phyloP scores from a whole-genome alignment of 257 asterid species.

The Ocimum tenuiflorum region DNA sequence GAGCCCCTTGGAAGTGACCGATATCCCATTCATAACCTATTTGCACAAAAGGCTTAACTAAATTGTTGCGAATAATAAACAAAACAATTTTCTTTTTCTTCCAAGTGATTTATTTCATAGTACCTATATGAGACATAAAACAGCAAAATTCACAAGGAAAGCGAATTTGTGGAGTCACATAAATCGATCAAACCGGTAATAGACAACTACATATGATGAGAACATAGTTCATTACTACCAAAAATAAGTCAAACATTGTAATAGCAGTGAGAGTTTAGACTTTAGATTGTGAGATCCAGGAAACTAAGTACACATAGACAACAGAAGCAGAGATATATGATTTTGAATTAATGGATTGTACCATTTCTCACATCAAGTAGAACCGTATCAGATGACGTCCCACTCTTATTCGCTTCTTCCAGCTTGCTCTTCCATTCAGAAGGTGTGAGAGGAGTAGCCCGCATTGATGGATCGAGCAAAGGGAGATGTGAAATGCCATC shows the following conservation, averaged over 20 bases:
- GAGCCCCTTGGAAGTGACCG: slow-evolving; percentile 89
- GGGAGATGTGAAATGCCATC: slow-evolving; percentile 86
- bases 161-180: no score
- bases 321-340: slow-evolving; percentile 2
- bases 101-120: not conserved
- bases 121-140: not conserved
- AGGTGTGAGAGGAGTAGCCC: slow-evolving; percentile 84
- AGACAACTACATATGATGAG: no score
- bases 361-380: slow-evolving; percentile 94
- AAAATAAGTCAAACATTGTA: no score
- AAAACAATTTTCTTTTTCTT: not conserved
- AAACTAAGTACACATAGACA: no score
- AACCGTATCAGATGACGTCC: slow-evolving; percentile 29
- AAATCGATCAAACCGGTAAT: no score
- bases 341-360: slow-evolving; percentile 22
- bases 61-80: slow-evolving; percentile 6
- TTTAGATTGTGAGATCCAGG: no score
- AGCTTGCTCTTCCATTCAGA: slow-evolving; percentile 78
- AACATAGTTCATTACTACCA: no score
- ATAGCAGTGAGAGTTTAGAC: not conserved
- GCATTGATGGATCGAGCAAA: slow-evolving; percentile 68
- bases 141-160: not conserved
- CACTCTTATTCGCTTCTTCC: slow-evolving; percentile 39
- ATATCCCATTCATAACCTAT: slow-evolving; percentile 98
- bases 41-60: slow-evolving; percentile 12